Percentiles rank a stretch among this genome's conserved stretches.
phyloP scores from a whole-genome alignment of 2,329 filamentous ascomycete species.

The Stachybotrys chlorohalonatus region DNA sequence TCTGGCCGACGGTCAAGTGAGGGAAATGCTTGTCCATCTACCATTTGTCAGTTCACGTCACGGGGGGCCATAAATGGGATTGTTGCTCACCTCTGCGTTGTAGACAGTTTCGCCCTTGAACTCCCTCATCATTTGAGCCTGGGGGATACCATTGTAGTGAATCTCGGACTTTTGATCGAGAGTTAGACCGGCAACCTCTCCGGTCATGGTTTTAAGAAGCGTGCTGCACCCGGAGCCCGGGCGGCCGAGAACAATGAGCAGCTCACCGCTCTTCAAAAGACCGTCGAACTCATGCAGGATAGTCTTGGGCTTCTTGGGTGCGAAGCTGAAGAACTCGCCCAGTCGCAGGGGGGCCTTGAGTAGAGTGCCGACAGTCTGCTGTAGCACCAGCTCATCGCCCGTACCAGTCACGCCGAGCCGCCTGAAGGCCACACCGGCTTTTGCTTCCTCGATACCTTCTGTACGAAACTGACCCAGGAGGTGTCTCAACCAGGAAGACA shows the following conservation, averaged over 20 bases:
- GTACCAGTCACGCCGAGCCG: conserved; percentile 33
- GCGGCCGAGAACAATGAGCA: conserved; percentile 47
- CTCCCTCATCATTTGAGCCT: conserved; percentile 48
- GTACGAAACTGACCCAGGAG: background rate
- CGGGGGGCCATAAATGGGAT: conserved; percentile 29
- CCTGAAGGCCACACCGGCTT: conserved; percentile 28
- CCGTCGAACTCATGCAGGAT: conserved; percentile 38
- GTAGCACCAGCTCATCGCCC: conserved; percentile 30
- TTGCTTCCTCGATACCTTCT: background rate
- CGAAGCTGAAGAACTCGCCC: background rate
- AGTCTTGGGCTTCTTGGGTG: background rate
- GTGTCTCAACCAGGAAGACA: background rate
- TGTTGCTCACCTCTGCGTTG: conserved; percentile 43
- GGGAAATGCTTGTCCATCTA: conserved; percentile 44
- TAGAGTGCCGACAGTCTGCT: conserved; percentile 27
- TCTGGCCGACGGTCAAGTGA: conserved; percentile 61
- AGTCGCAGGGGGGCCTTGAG: background rate
- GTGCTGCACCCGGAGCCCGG: conserved; percentile 46
- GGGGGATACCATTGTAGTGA: conserved; percentile 53
- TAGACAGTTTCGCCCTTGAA: conserved; percentile 55
- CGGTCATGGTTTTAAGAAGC: conserved; percentile 43
- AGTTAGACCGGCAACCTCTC: conserved; percentile 53
- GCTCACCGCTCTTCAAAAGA: conserved; percentile 44
- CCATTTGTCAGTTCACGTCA: conserved; percentile 43
- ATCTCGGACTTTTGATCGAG: conserved; percentile 49